These are phyloP conservation scores for Pseudogymnoascus sp. DNA, from an alignment of 2,329 filamentous ascomycete genomes.

Conservation along the genomic window DNA sequence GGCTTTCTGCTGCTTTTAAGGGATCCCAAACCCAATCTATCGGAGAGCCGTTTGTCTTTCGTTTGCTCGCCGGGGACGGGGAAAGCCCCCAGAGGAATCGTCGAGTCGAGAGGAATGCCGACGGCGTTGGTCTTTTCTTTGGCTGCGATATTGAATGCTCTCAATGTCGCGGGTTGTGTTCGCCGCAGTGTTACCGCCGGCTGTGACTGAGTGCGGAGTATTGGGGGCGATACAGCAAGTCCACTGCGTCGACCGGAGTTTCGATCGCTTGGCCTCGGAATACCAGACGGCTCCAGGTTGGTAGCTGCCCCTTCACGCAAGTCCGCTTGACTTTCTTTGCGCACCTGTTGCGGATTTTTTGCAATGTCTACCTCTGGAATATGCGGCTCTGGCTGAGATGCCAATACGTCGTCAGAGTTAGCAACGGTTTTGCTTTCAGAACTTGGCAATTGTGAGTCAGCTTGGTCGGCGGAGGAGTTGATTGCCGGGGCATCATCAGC, in stretches of 20 bases:
- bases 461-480: not conserved
- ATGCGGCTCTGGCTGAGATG: not conserved
- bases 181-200: slow-evolving; percentile 28
- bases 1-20: slow-evolving; percentile 54
- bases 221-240: slow-evolving; percentile 23
- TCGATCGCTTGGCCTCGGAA: slow-evolving; percentile 27
- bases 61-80: slow-evolving; percentile 21
- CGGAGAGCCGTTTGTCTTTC: slow-evolving; percentile 65
- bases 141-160: not conserved
- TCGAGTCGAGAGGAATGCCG: slow-evolving; percentile 13
- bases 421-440: not conserved
- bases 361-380: slow-evolving; percentile 19
- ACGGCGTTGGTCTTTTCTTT: slow-evolving; percentile 16
- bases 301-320: slow-evolving; percentile 12
- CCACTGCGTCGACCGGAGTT: slow-evolving; percentile 20
- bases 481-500: not conserved
- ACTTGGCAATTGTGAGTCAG: not conserved
- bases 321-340: slow-evolving; percentile 17
- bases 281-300: slow-evolving; percentile 23
- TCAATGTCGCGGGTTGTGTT: slow-evolving; percentile 14
- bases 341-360: slow-evolving; percentile 26
- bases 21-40: slow-evolving; percentile 58
- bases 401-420: not conserved
- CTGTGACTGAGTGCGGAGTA: slow-evolving; percentile 29
- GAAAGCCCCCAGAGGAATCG: slow-evolving; percentile 19